Conservation (phyloP, 805 yeast genomes). For the Candida vaughaniae region DNA sequence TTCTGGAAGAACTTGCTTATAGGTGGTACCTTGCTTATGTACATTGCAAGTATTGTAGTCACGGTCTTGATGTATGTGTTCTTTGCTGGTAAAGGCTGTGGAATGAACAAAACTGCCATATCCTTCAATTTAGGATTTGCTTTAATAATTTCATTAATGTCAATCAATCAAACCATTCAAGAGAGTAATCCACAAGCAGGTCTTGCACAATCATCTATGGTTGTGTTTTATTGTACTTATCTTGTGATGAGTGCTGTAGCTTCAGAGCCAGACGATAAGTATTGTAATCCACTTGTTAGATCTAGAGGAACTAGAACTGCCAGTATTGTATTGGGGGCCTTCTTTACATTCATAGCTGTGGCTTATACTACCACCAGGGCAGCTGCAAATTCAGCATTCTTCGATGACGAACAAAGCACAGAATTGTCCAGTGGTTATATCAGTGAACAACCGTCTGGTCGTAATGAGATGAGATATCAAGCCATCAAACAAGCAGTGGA, state of each 20-base stretch:
- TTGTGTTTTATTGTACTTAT: slow-evolving; percentile 88
- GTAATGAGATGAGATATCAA: slow-evolving; percentile 77
- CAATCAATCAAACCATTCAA: slow-evolving; percentile 81
- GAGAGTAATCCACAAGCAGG: slow-evolving; percentile 95
- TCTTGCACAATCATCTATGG: slow-evolving; percentile 95
- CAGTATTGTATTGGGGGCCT: slow-evolving; percentile 83
- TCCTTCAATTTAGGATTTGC: slow-evolving; percentile 70
- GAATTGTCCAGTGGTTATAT: slow-evolving; percentile 40
- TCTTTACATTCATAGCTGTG: slow-evolving; percentile 90
- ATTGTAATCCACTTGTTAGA: slow-evolving; percentile 89
- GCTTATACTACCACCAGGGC: slow-evolving; percentile 98
- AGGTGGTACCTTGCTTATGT: slow-evolving; percentile 88
- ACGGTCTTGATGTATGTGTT: slow-evolving; percentile 77
- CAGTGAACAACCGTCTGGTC: slow-evolving; percentile 48
- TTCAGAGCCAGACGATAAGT: slow-evolving; percentile 91
- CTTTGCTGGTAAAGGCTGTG: slow-evolving; percentile 79
- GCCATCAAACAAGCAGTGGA: slow-evolving; percentile 94
- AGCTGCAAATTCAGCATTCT: slow-evolving; percentile 64
- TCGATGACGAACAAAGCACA: slow-evolving; percentile 21
- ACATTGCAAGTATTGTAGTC: slow-evolving; percentile 66
- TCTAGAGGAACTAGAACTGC: slow-evolving; percentile 88
- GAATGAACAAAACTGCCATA: slow-evolving; percentile 87
- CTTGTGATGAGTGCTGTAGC: slow-evolving; percentile 89
- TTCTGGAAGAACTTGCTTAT: slow-evolving; percentile 81
- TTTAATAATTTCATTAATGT: slow-evolving; percentile 61